A percentile compares a stretch with the other conserved stretches of the same genome.
These are phyloP conservation scores for Emydomyces testavorans DNA, from an alignment of 2,329 filamentous ascomycete species.

Conservation along the genomic window DNA sequence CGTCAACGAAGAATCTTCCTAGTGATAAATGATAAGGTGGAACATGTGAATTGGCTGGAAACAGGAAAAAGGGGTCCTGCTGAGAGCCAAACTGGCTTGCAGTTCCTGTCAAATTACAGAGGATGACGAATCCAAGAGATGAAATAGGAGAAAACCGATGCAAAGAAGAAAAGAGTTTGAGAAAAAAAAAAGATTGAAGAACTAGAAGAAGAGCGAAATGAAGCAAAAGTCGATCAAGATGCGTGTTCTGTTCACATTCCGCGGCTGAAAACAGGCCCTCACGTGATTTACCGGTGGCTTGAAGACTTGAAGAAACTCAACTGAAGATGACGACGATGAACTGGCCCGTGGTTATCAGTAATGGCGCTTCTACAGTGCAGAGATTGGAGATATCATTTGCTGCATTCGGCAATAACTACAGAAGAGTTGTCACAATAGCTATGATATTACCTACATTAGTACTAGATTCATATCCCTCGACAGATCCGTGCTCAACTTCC, in stretches of 20 bases:
- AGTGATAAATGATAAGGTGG: slow-evolving; percentile 1
- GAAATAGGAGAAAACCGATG: not conserved
- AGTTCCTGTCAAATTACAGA: slow-evolving; percentile 7
- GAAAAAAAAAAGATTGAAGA: not conserved
- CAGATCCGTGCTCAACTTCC: not conserved
- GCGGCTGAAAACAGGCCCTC: slow-evolving; percentile 2
- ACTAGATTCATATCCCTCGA: too few relatives aligned
- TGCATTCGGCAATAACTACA: not conserved
- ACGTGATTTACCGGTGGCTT: too few relatives aligned
- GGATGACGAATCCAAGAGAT: not conserved
- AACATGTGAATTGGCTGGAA: slow-evolving; percentile 4
- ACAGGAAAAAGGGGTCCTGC: not conserved
- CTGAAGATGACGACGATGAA: not conserved
- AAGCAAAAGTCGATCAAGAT: too few relatives aligned
- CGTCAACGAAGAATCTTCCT: not conserved
- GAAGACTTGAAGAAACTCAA: not conserved
- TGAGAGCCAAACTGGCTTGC: slow-evolving; percentile 6
- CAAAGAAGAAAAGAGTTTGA: slow-evolving; percentile 4
- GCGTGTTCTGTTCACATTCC: not conserved
- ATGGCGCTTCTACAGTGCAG: too few relatives aligned
- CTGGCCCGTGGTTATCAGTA: too few relatives aligned
- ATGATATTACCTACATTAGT: too few relatives aligned
- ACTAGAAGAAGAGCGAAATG: slow-evolving; percentile 4
- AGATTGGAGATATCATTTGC: too few relatives aligned
- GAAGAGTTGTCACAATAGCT: too few relatives aligned